Base-by-base conservation (phyloP, 352 stramenopile genomes). In the Thalassiosira gravida region DNA sequence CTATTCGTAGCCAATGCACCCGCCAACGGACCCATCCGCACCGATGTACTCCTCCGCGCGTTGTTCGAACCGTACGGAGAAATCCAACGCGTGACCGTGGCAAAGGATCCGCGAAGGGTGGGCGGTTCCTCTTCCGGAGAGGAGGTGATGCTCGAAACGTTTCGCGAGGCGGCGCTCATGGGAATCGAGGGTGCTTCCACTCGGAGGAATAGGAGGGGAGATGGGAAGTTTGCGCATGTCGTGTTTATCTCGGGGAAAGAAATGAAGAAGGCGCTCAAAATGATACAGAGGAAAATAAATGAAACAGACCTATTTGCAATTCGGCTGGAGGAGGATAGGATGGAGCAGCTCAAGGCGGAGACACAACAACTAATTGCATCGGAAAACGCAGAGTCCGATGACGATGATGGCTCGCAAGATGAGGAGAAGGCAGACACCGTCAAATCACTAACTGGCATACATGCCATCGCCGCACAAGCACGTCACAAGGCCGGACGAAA, bases 171-270 rank as follows among this genome's bases (percentile, higher is more conserved):
- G 42, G 37, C 58, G 13, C 47, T 67, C 29, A 59, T 37, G 29
- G 39, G 37, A 25, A 11, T 78, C 11, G 52, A 75, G 47, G 9
- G 22, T 47, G 16, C 20, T 49, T 22, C 22, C 56, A 30, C 27
- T 67, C 37, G 20, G 13, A 27, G 50, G n/a, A 52, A 63, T 61
- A 63, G n/a, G 18, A 56, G 16, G 35, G 68, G 63, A 25, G 73
- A 91, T 83, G 89, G 87, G 68, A 91, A 85, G 67, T 94, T 89
- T 83, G 89, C 89, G n/a, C 89, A 94, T 82, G 80, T 92, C n/a
- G 81, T 92, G 1, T 92, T 92, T 79, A 25, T 53, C 53, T 86
- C 85, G n/a, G 18, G 55, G 1, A 92, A 92, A 59, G 82, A 87
- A 77, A 68, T 90, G 69, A 91, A 86, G 64, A 77, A 80, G 27